These are phyloP conservation scores for Tetragonia tetragonoides DNA, from an alignment of 148 eudicot genomes.

Conservation along the genomic window DNA sequence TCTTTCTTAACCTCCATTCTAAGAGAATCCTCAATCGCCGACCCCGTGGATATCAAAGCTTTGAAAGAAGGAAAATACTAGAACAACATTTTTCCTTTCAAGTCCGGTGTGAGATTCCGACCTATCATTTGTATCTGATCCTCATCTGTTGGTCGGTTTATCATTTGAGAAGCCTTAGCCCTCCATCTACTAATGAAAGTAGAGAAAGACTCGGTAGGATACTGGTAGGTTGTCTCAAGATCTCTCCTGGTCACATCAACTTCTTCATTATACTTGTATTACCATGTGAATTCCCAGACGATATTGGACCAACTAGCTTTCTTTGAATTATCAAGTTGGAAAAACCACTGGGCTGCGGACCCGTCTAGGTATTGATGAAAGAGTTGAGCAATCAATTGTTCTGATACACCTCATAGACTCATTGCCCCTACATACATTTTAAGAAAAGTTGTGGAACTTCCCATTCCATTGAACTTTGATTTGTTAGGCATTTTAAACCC, in stretches of 20 bases:
- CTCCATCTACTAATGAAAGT: neutral
- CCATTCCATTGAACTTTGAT: neutral
- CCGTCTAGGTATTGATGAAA: constrained; percentile 5
- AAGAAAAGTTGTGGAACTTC: neutral
- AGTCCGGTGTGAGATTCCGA: neutral
- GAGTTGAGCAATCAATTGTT: neutral
- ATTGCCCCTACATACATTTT: neutral
- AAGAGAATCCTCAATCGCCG: neutral
- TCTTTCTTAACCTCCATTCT: neutral
- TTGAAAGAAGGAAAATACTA: neutral
- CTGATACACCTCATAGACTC: neutral
- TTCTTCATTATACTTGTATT: neutral
- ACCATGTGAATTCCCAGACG: neutral
- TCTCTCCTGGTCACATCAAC: neutral
- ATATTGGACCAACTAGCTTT: neutral
- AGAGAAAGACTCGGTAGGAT: neutral
- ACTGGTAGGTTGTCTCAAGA: neutral
- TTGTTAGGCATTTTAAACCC: neutral
- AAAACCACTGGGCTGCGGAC: neutral
- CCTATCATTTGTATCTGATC: neutral
- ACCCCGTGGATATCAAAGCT: neutral
- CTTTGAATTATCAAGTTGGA: neutral
- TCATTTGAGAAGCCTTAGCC: neutral
- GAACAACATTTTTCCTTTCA: neutral
- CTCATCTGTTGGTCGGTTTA: neutral